Base-by-base conservation (phyloP, 2,329 filamentous ascomycete species). In the Aspergillus costaricaensis region DNA sequence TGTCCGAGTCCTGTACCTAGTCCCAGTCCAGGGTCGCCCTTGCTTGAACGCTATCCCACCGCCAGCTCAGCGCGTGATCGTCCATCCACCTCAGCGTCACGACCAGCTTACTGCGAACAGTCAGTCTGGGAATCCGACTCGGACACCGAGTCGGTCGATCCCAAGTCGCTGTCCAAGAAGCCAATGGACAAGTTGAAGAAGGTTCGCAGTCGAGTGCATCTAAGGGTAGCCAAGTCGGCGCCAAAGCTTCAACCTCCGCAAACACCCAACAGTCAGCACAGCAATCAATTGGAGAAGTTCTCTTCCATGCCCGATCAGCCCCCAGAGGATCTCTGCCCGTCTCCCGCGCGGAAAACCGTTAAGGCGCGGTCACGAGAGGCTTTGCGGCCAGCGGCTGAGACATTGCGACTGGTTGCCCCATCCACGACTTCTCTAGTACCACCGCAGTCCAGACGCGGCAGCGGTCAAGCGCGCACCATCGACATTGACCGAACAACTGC, bases 121-220 rank as follows among this genome's bases (percentile, higher is more conserved):
- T 77, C 75, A 0, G 74, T 77, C 0, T 77, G 75, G 75, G 75
- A 77, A 49, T 76, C 75, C 0, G 75, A 77, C 50, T 77, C 75
- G 0, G 75, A 77, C 17, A 70, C 63, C 5, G 75, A 76, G 57
- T 76, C 72, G 0, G 57, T 68, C 8, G 71, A 69, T 17, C 73
- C 70, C 38, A 75, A 71, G 59, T 75, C 75, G 0, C 64, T 76
- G 15, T 76, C 74, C 2, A 69, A 72, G 10, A 74, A 71, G 12
- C 74, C 75, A 1, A 77, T 77, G 9, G 75, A 77, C 41, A 77
- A 74, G 0, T 59, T 77, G 51, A 75, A 75, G 48, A 77, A 77
- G 60, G 75, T 77, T 7, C 75, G 75, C 47, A 77, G 75, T 52
- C 71, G 73, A 9, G 75, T 76, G 10, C 75, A 77, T 59, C 69